Base-by-base conservation (phyloP, 306 rosid genomes). In the Quercus cerris region DNA sequence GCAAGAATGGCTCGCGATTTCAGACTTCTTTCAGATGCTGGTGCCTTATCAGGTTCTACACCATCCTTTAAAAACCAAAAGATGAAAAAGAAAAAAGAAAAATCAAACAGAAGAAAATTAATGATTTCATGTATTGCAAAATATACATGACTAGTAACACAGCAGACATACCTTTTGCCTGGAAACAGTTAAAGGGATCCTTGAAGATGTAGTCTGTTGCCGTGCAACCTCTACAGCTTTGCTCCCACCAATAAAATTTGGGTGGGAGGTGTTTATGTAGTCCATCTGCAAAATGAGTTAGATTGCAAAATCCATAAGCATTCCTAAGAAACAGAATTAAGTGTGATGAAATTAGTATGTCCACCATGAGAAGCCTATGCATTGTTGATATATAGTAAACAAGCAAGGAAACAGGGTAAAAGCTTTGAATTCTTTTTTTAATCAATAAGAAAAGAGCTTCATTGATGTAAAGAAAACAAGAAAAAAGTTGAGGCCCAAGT, bases 161-260 rank as follows among this genome's bases (percentile, higher is more conserved):
- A 12, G 20, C n/a, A 57, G 52, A 79, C 76, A 63, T 88, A 93
- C 99, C 90, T 93, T 95, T 75, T 76, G 96, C 89, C 89, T 88
- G 63, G 97, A 78, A 81, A 83, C 80, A 51, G 97, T 74, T 55
- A 85, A 55, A 71, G 93, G 80, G 69, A 81, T 73, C 83, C 97
- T 87, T 70, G 98, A 90, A 72, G 95, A 87, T 86, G 83, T 93
- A 77, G 90, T 82, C 77, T 95, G 97, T 70, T 89, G 98, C 83
- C 87, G 73, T 80, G 98, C 98, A 71, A 35, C 14, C 85, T 93
- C 99, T 75, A 93, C 85, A 51, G 99, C 98, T 85, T 88, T 91
- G 74, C 98, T 93, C 80, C 99, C 99, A 78, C 99, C 99, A 87
- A 95, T 69, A 90, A 95, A 93, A 88, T 95, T 95, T 78, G 92